Conservation (phyloP, 2,329 filamentous ascomycete species). For the Arthrinium phaeospermum region DNA sequence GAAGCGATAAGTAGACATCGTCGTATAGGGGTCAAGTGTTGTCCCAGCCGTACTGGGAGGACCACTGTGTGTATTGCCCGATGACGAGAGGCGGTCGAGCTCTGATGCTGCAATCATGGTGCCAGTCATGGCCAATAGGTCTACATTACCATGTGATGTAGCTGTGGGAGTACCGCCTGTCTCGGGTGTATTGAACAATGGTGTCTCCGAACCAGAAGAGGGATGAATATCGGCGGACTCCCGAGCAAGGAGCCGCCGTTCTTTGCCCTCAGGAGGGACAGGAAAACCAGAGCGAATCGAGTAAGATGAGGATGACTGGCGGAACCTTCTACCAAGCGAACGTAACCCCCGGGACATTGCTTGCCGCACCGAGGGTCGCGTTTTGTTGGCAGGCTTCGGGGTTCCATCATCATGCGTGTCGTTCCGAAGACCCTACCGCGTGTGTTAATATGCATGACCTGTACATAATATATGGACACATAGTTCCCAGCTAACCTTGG, state of each 20-base stretch:
- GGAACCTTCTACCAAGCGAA: conserved; percentile 30
- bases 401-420: neutral
- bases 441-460: neutral
- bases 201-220: conserved; percentile 37
- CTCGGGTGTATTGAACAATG: conserved; percentile 37
- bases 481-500: neutral
- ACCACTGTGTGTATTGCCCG: neutral
- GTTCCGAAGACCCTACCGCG: neutral
- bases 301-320: conserved; percentile 33
- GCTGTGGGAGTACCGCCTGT: conserved; percentile 26
- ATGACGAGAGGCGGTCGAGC: conserved; percentile 34
- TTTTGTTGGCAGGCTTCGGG: neutral
- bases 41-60: neutral
- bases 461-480: too few species aligned
- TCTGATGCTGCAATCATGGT: conserved; percentile 35
- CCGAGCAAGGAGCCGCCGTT: conserved; percentile 36
- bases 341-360: conserved; percentile 31
- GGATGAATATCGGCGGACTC: conserved; percentile 36
- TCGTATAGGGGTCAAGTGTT: neutral
- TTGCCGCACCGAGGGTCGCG: conserved; percentile 24
- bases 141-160: conserved; percentile 24
- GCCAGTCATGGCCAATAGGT: conserved; percentile 33
- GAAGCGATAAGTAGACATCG: conserved; percentile 17
- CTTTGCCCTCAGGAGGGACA: conserved; percentile 31
- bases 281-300: conserved; percentile 36